phyloP scores from a whole-genome alignment of 2,329 filamentous ascomycete genomes.

The Trichoderma harzianum region DNA sequence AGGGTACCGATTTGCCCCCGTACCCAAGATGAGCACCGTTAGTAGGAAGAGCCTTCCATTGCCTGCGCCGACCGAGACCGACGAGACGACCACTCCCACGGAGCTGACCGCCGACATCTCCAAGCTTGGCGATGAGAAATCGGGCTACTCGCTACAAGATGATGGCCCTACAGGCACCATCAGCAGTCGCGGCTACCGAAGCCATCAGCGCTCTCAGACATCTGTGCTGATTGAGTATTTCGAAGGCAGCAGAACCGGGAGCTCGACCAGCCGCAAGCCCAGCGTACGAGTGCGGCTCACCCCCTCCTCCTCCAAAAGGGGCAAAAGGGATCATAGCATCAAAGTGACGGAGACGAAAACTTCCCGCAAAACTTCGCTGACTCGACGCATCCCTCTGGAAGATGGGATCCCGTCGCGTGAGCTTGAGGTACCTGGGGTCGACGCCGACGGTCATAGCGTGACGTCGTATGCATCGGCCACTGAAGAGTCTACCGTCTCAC shows the following conservation, averaged over 20 bases:
- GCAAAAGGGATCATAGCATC: slow-evolving; percentile 62
- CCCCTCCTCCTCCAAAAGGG: slow-evolving; percentile 72
- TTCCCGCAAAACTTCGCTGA: slow-evolving; percentile 62
- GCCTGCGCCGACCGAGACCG: slow-evolving; percentile 75
- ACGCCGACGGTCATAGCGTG: slow-evolving; percentile 61
- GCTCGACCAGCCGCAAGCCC: slow-evolving; percentile 64
- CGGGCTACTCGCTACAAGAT: slow-evolving; percentile 75
- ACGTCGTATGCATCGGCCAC: slow-evolving; percentile 74
- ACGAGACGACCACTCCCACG: slow-evolving; percentile 59
- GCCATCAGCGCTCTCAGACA: slow-evolving; percentile 68
- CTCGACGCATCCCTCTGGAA: slow-evolving; percentile 52
- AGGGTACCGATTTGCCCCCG: background rate
- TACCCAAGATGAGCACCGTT: slow-evolving; percentile 53
- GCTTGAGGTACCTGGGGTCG: slow-evolving; percentile 45
- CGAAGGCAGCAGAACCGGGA: slow-evolving; percentile 67
- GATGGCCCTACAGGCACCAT: slow-evolving; percentile 92
- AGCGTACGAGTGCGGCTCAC: slow-evolving; percentile 79
- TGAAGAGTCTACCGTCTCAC: slow-evolving; percentile 73
- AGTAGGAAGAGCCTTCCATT: slow-evolving; percentile 61
- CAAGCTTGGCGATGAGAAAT: slow-evolving; percentile 64
- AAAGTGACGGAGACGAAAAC: slow-evolving; percentile 81
- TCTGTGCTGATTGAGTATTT: slow-evolving; percentile 94
- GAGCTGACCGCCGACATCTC: slow-evolving; percentile 66
- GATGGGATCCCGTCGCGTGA: slow-evolving; percentile 40
- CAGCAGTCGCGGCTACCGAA: slow-evolving; percentile 64